A percentile compares a stretch with the other conserved stretches of the same genome.
Evolutionary conservation across 1,284 basidiomycete genomes (phyloP).

Genomic region (Vanrija humicola): DNA sequence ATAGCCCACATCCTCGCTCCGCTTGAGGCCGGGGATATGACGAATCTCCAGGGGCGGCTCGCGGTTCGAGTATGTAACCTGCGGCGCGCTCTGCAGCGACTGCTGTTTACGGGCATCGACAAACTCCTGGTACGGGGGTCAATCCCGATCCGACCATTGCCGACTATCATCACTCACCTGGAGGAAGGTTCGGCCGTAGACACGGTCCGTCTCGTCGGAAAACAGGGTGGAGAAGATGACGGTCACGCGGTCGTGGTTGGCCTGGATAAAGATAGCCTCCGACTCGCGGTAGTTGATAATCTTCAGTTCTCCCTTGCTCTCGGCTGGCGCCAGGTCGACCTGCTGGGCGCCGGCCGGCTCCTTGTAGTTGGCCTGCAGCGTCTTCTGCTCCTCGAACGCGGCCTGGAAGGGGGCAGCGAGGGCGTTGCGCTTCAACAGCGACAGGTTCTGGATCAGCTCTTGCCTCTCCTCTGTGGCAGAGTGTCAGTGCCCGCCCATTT

Average conservation of each 20-base stretch:
- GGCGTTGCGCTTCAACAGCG: conserved; percentile 88
- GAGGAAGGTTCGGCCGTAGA: conserved; percentile 94
- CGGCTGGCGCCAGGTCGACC: conserved; percentile 44
- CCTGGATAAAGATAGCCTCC: conserved; percentile 94
- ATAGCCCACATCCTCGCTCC: conserved; percentile 90
- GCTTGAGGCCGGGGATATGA: conserved; percentile 72
- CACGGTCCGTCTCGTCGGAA: conserved; percentile 94
- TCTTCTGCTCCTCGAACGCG: conserved; percentile 82
- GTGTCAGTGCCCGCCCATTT: background rate
- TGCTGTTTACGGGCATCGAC: conserved; percentile 93
- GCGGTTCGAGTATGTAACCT: conserved; percentile 94
- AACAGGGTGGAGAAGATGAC: conserved; percentile 97
- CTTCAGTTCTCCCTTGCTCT: conserved; percentile 74
- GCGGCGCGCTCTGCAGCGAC: conserved; percentile 92
- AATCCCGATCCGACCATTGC: background rate
- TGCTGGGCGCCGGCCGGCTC: conserved; percentile 50
- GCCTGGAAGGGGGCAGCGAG: conserved; percentile 91
- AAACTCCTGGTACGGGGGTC: conserved; percentile 68
- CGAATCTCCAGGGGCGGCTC: conserved; percentile 96
- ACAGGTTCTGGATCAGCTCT: conserved; percentile 72
- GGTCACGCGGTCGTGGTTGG: conserved; percentile 90
- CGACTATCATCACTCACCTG: conserved; percentile 61
- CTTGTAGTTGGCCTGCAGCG: conserved; percentile 62
- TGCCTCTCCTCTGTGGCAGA: conserved; percentile 64
- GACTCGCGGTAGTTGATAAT: conserved; percentile 91